These are phyloP conservation scores for Ensete glaucum DNA, from an alignment of 176 grass and related monocot species.

Conservation along the genomic window DNA sequence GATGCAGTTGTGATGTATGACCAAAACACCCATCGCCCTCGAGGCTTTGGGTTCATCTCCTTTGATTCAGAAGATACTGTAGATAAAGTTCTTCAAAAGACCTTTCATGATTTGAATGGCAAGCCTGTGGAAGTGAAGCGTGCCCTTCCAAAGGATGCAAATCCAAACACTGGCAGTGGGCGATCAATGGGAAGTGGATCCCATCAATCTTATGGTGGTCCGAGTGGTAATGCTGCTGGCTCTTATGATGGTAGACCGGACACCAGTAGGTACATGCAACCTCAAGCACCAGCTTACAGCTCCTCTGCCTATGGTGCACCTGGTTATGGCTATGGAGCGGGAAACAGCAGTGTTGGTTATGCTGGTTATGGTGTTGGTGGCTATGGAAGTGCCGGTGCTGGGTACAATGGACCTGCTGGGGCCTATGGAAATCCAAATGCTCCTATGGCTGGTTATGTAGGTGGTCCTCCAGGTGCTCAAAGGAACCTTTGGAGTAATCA, in stretches of 20 bases:
- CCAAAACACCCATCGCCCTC: conserved; percentile 81
- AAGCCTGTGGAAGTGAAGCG: conserved; percentile 95
- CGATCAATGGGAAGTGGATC: conserved; percentile 42
- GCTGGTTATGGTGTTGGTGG: conserved; percentile 67
- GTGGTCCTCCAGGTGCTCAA: conserved; percentile 42
- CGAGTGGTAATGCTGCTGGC: conserved; percentile 38
- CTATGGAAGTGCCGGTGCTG: conserved; percentile 54
- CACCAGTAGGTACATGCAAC: conserved; percentile 57
- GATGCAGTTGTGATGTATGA: conserved; percentile 97
- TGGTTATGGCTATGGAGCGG: conserved; percentile 74
- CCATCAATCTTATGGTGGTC: conserved; percentile 57
- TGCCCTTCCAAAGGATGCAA: conserved; percentile 73
- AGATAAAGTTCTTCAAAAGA: conserved; percentile 87
- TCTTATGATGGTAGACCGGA: conserved; percentile 76
- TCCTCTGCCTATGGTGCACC: conserved; percentile 53
- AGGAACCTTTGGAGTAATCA: conserved; percentile 81
- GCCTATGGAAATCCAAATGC: conserved; percentile 50
- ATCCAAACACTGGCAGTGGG: conserved; percentile 43
- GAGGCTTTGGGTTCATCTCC: conserved; percentile 91
- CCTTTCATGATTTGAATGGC: conserved; percentile 81
- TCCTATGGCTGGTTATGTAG: conserved; percentile 49
- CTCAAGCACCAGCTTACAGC: conserved; percentile 48
- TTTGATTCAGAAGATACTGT: conserved; percentile 89
- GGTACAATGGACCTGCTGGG: conserved; percentile 48
- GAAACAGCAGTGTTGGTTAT: conserved; percentile 59